Evolutionary conservation across 2,329 filamentous ascomycete genomes (phyloP).

Genomic region (Pyrenophora teres): DNA sequence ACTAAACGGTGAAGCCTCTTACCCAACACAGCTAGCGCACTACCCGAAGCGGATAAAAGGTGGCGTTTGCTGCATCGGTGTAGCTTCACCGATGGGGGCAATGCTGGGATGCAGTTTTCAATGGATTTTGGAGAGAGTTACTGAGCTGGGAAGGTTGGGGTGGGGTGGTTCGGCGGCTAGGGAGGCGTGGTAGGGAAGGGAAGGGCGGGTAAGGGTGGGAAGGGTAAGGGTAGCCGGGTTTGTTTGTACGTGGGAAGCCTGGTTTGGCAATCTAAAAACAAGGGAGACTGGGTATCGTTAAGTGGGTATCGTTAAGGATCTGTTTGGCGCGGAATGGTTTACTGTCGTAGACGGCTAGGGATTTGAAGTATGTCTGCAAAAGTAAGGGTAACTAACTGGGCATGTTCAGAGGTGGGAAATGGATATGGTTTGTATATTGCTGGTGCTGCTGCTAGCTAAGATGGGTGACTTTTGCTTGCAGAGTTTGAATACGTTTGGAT

Average conservation of each 20-base stretch:
- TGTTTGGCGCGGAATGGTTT: no score
- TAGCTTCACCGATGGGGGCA: slow-evolving; percentile 12
- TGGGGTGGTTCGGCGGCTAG: background rate
- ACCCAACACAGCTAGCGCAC: background rate
- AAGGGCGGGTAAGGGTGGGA: background rate
- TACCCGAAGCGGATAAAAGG: background rate
- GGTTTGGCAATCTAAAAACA: no score
- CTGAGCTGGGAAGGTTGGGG: slow-evolving; percentile 14
- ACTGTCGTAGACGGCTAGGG: no score
- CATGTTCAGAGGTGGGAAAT: background rate
- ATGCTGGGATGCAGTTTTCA: slow-evolving; percentile 12
- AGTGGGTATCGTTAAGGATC: no score
- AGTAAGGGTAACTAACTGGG: no score
- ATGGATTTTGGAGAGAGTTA: slow-evolving; percentile 4
- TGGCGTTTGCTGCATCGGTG: background rate
- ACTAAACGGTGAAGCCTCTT: no score
- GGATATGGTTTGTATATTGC: background rate
- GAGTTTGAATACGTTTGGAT: no score
- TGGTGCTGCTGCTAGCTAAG: no score
- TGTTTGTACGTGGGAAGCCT: no score
- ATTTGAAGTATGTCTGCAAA: no score
- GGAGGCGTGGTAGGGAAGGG: background rate
- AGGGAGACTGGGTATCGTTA: no score
- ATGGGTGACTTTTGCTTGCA: background rate
- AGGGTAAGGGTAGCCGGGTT: background rate